Evolutionary conservation across 371 early-diverging fungal species (phyloP), one percentile per base, ranked within the genome.

Genomic region (Mucor velutinosus): DNA sequence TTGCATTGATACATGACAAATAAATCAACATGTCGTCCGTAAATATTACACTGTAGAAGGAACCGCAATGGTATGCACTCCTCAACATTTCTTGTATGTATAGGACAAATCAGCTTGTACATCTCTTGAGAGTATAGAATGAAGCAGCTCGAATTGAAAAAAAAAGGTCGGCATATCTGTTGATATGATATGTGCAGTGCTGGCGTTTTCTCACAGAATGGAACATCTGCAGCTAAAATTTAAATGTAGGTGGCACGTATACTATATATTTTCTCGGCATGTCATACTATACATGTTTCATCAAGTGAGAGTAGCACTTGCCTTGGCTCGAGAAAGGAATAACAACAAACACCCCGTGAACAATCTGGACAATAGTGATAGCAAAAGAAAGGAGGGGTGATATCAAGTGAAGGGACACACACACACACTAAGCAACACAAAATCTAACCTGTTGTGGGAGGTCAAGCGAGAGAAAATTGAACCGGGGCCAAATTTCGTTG

Each of bases 311-410:
- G 41, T 41, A 41, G 41, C 41, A 41, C 41, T 41, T 37, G 37
- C 14, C 41, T 41, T 41, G 41, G 41, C 41, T 41, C 41, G 41
- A 41, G 41, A 41, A 17, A 33, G 33, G 7, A 7, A 33, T 8
- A 33, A 53, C 15, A 53, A 53, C 53, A 53, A 53, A 53, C 6
- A 53, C 53, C 53, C 53, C 53, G 27, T 53, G 53, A 53, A 53
- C 23, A 8, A 49, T n/a, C n/a, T 25, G 53, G 53, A 53, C 53
- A 53, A 53, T 27, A 53, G 53, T 25, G 41, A 27, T 49, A 21
- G 19, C 47, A 25, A 8, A 12, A n/a, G n/a, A n/a, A 25, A 23
- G 2, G 12, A 25, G 53, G 25, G 53, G 53, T 25, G 15, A 53
- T 27, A 53, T 53, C 41, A 41, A 41, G 41, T 41, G 17, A 53